Evolutionary conservation across 176 grass and related monocot species (phyloP), one percentile per base, ranked within the genome.

Genomic region (Oryza officinalis): DNA sequence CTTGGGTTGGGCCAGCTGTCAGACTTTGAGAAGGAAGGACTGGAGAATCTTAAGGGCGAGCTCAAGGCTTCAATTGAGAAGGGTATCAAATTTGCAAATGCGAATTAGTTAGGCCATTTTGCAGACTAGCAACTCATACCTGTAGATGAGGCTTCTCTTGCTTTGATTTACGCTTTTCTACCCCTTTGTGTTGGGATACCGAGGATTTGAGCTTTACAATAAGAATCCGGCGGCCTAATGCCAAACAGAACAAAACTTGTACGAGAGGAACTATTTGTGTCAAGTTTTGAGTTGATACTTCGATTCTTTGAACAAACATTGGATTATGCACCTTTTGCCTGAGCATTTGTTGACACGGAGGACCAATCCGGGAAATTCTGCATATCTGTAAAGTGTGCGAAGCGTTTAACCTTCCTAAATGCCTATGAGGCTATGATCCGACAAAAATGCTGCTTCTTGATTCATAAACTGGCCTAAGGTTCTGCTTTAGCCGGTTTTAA

Each of bases 1-100:
- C 83, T 85, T 60, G 83, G 83, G 4, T 78, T 85, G 65, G 83
- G 83, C 18, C 23, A 76, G 47, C 74, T 85, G 46, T 77, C 83
- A 1, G 74, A 69, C 33, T 85, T 78, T 25, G 83, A 85, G 64
- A 85, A 95, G 83, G 74, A 86, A 81, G 88, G 93, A 13, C 67
- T 95, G 61, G 93, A 95, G 76, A 77, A 54, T 82, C 86, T 95
- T 30, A 92, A 92, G 46, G 79, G 85, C n/a, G 93, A 95, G 46
- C 87, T 95, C 13, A 90, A 92, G 65, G 28, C 90, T 35, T 95
- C 93, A 25, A 95, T 92, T 57, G 90, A 92, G 57, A 92, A 92
- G 75, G 90, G 93, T 27, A 79, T 95, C 72, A 75, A 84, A 57
- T 95, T 95, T 12, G 88, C 87, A 20, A 77, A 61, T 22, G 33